phyloP scores from a whole-genome alignment of 768 basidiomycete species.

The Lactarius sanguifluus region DNA sequence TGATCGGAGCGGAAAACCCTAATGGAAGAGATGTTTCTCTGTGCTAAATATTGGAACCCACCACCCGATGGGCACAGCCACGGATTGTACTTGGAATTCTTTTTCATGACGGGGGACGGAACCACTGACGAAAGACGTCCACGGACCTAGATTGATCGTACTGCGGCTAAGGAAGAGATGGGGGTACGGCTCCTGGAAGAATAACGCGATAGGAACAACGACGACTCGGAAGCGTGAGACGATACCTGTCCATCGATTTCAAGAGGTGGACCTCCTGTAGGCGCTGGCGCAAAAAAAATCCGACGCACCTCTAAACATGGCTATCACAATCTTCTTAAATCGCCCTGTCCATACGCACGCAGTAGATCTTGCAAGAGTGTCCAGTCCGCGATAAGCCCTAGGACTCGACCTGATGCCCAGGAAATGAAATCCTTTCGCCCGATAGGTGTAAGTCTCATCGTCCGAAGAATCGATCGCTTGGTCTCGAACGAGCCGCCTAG shows the following conservation, averaged over 20 bases:
- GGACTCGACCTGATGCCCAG: not conserved
- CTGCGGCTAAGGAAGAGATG: too few species aligned
- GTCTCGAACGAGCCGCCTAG: not conserved
- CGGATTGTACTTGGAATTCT: too few species aligned
- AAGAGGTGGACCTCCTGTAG: not conserved
- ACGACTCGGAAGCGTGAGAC: too few species aligned
- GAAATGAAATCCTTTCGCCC: not conserved
- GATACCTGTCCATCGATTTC: not conserved
- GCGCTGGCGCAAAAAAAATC: not conserved
- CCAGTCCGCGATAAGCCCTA: not conserved
- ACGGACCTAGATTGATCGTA: too few species aligned
- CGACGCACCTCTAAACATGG: not conserved
- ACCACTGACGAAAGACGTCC: too few species aligned
- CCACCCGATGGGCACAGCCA: not conserved
- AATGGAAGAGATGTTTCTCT: not conserved
- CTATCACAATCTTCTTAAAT: not conserved
- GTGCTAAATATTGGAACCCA: not conserved
- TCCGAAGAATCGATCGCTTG: not conserved
- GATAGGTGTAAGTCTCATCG: not conserved
- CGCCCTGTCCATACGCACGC: not conserved
- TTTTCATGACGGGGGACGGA: too few species aligned
- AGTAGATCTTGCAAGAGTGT: not conserved
- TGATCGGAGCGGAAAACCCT: not conserved
- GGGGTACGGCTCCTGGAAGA: too few species aligned
- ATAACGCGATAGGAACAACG: too few species aligned